Percentiles rank a stretch among this genome's conserved stretches.
These are phyloP conservation scores for Salvia hispanica DNA, from an alignment of 257 asterid species.

Conservation along the genomic window DNA sequence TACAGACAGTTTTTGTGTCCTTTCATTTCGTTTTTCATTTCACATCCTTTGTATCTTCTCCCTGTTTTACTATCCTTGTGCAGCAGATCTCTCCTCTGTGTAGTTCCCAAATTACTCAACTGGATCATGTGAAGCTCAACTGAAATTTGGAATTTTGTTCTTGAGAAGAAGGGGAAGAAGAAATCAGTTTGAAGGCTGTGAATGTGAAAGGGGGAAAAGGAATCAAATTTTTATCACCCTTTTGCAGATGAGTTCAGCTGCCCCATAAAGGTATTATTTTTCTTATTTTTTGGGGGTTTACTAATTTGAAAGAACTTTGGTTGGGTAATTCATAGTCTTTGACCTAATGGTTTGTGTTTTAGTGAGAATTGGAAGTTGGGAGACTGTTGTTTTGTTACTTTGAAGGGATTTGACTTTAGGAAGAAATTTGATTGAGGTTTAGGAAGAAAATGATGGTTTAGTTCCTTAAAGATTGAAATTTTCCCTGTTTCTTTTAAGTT, in stretches of 20 bases:
- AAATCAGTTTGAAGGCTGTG: slow-evolving; percentile 26
- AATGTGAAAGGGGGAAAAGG: neutral
- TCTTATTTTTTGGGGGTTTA: neutral
- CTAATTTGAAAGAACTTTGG: slow-evolving; percentile 9
- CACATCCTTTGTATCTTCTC: neutral
- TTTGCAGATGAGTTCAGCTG: slow-evolving; percentile 36
- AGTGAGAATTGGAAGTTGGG: neutral
- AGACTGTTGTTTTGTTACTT: slow-evolving; percentile 16
- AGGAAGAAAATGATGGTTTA: slow-evolving; percentile 8
- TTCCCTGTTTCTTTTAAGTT: neutral
- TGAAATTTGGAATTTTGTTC: neutral
- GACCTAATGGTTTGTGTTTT: slow-evolving; percentile 22
- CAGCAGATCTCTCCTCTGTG: slow-evolving; percentile 38
- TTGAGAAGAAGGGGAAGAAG: slow-evolving; percentile 30
- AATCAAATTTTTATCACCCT: neutral
- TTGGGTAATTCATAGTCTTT: slow-evolving; percentile 14
- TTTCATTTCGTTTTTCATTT: slow-evolving; percentile 27
- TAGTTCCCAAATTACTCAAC: slow-evolving; percentile 18
- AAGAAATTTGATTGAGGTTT: neutral
- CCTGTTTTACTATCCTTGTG: slow-evolving; percentile 5
- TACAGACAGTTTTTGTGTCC: slow-evolving; percentile 34
- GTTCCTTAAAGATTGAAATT: neutral
- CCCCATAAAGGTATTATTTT: slow-evolving; percentile 32
- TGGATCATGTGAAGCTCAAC: slow-evolving; percentile 13
- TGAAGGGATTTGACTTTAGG: slow-evolving; percentile 8